phyloP scores from a whole-genome alignment of 2,329 filamentous ascomycete species.

The Aspergillus brasiliensis region DNA sequence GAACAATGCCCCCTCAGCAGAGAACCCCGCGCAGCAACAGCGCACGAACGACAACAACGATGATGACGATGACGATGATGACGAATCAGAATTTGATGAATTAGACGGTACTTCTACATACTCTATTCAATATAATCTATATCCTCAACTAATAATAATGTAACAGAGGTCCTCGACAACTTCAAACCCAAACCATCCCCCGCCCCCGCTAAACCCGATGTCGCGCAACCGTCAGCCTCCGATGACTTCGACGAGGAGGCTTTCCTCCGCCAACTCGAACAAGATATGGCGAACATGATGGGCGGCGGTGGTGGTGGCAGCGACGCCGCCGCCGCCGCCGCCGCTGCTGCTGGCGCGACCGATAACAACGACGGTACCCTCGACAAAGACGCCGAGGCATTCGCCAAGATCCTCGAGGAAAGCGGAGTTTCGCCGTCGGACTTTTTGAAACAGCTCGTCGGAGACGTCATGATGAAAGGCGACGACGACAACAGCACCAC shows the following conservation, averaged over 20 bases:
- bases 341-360: slow-evolving; percentile 23
- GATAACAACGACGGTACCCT: slow-evolving; percentile 28
- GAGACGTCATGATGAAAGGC: slow-evolving; percentile 36
- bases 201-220: slow-evolving; percentile 21
- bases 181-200: slow-evolving; percentile 62
- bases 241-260: slow-evolving; percentile 44
- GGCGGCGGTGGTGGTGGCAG: slow-evolving; percentile 38
- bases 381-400: slow-evolving; percentile 37
- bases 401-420: slow-evolving; percentile 39
- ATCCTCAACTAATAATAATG: slow-evolving; percentile 6
- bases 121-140: neutral
- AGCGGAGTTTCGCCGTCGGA: slow-evolving; percentile 37
- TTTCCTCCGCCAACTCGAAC: slow-evolving; percentile 83
- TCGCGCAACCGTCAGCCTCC: slow-evolving; percentile 15
- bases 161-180: slow-evolving; percentile 83
- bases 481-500: slow-evolving; percentile 15
- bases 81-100: slow-evolving; percentile 93
- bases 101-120: slow-evolving; percentile 67
- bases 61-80: slow-evolving; percentile 57
- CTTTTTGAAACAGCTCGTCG: slow-evolving; percentile 39
- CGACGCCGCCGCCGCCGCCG: slow-evolving; percentile 4
- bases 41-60: slow-evolving; percentile 8
- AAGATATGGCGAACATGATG: slow-evolving; percentile 83
- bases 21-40: slow-evolving; percentile 2
- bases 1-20: neutral